Percentiles rank a stretch among this genome's conserved stretches.
Conservation (phyloP, 176 grass and related monocot species). For the Triticum urartu region DNA sequence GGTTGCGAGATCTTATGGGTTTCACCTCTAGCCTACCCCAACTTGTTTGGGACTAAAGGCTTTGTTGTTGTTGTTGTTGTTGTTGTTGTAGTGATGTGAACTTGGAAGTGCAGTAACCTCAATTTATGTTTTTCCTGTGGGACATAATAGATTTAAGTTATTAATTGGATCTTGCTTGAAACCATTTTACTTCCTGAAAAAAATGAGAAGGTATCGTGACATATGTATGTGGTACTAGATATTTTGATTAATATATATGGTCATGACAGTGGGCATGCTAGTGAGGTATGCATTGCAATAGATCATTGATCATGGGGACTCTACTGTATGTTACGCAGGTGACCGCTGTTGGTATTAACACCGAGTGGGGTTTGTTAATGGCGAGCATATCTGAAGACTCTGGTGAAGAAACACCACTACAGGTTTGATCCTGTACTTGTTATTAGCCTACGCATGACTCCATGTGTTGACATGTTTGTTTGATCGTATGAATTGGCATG, state of each 20-base stretch:
- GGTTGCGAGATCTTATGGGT: too few species aligned
- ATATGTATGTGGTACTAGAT: not conserved
- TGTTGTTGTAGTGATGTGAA: not conserved
- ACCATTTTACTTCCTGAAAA: not conserved
- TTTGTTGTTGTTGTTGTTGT: too few species aligned
- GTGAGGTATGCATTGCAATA: not conserved
- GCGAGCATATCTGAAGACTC: conserved; percentile 98
- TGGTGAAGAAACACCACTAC: conserved; percentile 96
- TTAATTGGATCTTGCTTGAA: not conserved
- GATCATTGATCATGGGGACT: not conserved
- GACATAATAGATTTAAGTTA: not conserved
- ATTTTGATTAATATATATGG: not conserved
- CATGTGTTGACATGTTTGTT: not conserved
- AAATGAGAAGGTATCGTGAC: not conserved
- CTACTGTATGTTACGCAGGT: conserved; percentile 55
- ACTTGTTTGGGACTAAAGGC: too few species aligned
- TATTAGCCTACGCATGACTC: not conserved
- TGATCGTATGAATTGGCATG: conserved; percentile 5
- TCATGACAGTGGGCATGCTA: not conserved
- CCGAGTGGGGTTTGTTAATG: conserved; percentile 94
- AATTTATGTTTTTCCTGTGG: not conserved
- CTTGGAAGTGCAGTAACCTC: not conserved
- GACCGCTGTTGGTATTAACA: conserved; percentile 88
- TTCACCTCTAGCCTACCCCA: too few species aligned
- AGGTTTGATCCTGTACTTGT: conserved; percentile 55